phyloP scores from a whole-genome alignment of 495 filamentous ascomycete species.

The Aspergillus nidulans region DNA sequence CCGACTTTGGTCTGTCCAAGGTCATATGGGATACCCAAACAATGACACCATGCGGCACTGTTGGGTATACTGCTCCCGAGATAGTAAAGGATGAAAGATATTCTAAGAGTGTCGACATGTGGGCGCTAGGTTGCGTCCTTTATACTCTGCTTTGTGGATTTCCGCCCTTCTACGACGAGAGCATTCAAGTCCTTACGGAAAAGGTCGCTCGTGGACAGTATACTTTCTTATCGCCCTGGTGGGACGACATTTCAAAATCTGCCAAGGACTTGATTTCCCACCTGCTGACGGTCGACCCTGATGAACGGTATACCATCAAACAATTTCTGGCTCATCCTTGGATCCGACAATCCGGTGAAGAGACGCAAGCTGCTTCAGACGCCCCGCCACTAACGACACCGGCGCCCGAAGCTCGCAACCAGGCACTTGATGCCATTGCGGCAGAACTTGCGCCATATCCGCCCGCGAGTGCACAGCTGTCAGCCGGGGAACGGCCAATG shows the following conservation, averaged over 20 bases:
- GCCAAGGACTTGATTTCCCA: conserved; percentile 94
- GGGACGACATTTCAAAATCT: conserved; percentile 96
- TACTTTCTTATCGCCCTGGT: conserved; percentile 98
- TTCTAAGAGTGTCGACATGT: conserved; percentile 99
- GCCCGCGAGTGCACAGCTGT: conserved; percentile 42
- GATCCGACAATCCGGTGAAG: conserved; percentile 75
- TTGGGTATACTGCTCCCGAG: conserved; percentile 97
- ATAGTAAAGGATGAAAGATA: conserved; percentile 99
- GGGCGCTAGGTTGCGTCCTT: conserved; percentile 93
- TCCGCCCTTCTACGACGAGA: conserved; percentile 98
- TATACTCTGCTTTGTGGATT: conserved; percentile 97
- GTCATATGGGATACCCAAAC: conserved; percentile 97
- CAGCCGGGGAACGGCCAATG: conserved; percentile 57
- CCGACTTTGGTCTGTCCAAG: conserved; percentile 96
- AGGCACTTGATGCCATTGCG: conserved; percentile 22
- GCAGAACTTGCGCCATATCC: conserved; percentile 41
- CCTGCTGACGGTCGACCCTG: conserved; percentile 83
- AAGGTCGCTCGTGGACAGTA: conserved; percentile 97
- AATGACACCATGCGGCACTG: conserved; percentile 98
- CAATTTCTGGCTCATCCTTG: conserved; percentile 93
- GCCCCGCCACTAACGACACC: conserved; percentile 76
- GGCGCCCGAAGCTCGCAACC: conserved; percentile 45
- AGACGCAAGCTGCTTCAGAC: conserved; percentile 66
- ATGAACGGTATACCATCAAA: conserved; percentile 79
- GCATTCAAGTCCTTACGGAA: conserved; percentile 93